Evolutionary conservation across 306 rosid species (phyloP).

Genomic region (Fragaria ananassa): DNA sequence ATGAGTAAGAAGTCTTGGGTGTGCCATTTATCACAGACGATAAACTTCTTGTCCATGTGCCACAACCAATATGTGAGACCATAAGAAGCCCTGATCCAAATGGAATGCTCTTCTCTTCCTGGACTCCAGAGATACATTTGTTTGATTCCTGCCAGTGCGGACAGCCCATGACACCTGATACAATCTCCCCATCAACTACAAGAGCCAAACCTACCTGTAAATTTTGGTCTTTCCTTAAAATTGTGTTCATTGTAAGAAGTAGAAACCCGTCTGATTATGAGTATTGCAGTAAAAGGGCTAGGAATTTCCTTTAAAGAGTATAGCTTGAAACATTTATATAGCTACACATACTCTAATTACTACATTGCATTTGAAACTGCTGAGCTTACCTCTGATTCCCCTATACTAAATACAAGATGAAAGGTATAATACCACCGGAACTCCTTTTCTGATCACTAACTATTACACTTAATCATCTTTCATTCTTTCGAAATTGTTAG

Average conservation of each 20-base stretch:
- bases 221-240: conserved; percentile 9
- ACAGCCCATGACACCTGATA: conserved; percentile 84
- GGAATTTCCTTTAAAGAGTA: background rate
- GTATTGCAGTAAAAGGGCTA: background rate
- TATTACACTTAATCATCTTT: background rate
- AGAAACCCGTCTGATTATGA: background rate
- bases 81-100: conserved; percentile 59
- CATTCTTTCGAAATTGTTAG: background rate
- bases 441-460: background rate
- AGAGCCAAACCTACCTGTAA: conserved; percentile 89
- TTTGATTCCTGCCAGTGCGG: conserved; percentile 64
- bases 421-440: background rate
- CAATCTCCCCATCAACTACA: conserved; percentile 77
- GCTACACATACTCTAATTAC: background rate
- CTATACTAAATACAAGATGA: background rate
- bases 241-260: background rate
- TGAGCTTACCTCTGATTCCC: background rate
- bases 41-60: conserved; percentile 69
- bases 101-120: conserved; percentile 28
- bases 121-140: conserved; percentile 33
- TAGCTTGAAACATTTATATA: background rate
- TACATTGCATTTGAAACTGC: background rate
- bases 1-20: conserved; percentile 33
- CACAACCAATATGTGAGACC: conserved; percentile 75
- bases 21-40: conserved; percentile 27